A percentile compares a stretch with the other conserved stretches of the same genome.
These are phyloP conservation scores for Candida tropicalis DNA, from an alignment of 1,139 yeast genomes.

Conservation along the genomic window DNA sequence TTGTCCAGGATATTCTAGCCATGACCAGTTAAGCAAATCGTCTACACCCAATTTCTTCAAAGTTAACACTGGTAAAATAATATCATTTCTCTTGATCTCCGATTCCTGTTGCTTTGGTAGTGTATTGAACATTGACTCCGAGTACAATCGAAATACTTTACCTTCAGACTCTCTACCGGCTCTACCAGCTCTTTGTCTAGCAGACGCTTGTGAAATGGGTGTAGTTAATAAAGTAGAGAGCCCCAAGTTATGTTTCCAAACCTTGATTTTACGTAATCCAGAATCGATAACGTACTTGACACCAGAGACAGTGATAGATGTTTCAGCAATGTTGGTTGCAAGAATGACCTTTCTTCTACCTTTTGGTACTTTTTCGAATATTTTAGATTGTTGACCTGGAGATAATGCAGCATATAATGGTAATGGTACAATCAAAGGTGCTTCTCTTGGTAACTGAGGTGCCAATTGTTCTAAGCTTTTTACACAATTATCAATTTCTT, in stretches of 20 bases:
- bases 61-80: constrained; percentile 90
- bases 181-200: constrained; percentile 99
- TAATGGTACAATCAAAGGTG: constrained; percentile 87
- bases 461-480: constrained; percentile 76
- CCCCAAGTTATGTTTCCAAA: constrained; percentile 93
- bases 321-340: constrained; percentile 95
- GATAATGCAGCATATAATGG: constrained; percentile 96
- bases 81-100: constrained; percentile 86
- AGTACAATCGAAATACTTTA: constrained; percentile 92
- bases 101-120: constrained; percentile 95
- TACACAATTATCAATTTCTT: constrained; percentile 96
- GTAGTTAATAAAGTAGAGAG: constrained; percentile 93
- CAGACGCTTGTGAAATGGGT: constrained; percentile 95
- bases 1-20: constrained; percentile 99
- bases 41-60: constrained; percentile 92
- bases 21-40: constrained; percentile 95
- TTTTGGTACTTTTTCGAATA: constrained; percentile 74
- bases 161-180: constrained; percentile 99
- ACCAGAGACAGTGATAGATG: constrained; percentile 96
- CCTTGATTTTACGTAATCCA: constrained; percentile 95
- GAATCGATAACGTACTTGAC: constrained; percentile 97
- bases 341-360: constrained; percentile 93
- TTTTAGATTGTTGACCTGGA: constrained; percentile 91
- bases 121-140: constrained; percentile 97
- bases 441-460: constrained; percentile 69